phyloP scores from a whole-genome alignment of 495 filamentous ascomycete genomes.

The Penicillium mononematosum region DNA sequence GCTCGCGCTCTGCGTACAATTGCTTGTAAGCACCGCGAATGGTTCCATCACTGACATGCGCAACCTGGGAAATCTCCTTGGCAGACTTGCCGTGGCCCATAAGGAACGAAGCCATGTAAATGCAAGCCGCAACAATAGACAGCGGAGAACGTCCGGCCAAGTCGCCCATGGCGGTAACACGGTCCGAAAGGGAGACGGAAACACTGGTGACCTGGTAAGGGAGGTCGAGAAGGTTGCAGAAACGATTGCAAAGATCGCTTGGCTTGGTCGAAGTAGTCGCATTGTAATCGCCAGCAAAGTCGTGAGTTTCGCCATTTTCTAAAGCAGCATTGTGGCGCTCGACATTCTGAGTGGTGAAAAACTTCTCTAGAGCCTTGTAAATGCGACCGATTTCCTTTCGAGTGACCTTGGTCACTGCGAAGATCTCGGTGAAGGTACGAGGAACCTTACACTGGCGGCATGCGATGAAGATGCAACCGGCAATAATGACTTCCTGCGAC shows the following conservation, averaged over 20 bases:
- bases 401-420: slow-evolving; percentile 83
- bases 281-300: slow-evolving; percentile 60
- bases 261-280: slow-evolving; percentile 78
- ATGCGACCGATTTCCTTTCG: slow-evolving; percentile 97
- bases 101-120: slow-evolving; percentile 88
- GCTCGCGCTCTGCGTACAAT: slow-evolving; percentile 69
- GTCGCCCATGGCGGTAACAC: slow-evolving; percentile 67
- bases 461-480: slow-evolving; percentile 95
- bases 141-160: slow-evolving; percentile 92
- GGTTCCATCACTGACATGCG: slow-evolving; percentile 90
- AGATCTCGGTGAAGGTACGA: slow-evolving; percentile 91
- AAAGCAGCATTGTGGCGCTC: slow-evolving; percentile 52
- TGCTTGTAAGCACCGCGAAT: slow-evolving; percentile 93
- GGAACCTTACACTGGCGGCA: slow-evolving; percentile 85
- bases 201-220: slow-evolving; percentile 65
- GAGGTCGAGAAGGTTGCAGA: slow-evolving; percentile 77
- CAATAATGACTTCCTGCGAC: slow-evolving; percentile 88
- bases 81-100: slow-evolving; percentile 74
- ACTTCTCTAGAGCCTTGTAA: slow-evolving; percentile 89
- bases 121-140: slow-evolving; percentile 90
- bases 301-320: slow-evolving; percentile 45
- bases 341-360: slow-evolving; percentile 63
- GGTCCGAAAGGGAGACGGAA: slow-evolving; percentile 69
- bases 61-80: slow-evolving; percentile 78
- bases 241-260: slow-evolving; percentile 81